A percentile compares a stretch with the other conserved stretches of the same genome.
Evolutionary conservation across 1,284 basidiomycete species (phyloP).

Genomic region (Microbotryum silenes-acaulis): DNA sequence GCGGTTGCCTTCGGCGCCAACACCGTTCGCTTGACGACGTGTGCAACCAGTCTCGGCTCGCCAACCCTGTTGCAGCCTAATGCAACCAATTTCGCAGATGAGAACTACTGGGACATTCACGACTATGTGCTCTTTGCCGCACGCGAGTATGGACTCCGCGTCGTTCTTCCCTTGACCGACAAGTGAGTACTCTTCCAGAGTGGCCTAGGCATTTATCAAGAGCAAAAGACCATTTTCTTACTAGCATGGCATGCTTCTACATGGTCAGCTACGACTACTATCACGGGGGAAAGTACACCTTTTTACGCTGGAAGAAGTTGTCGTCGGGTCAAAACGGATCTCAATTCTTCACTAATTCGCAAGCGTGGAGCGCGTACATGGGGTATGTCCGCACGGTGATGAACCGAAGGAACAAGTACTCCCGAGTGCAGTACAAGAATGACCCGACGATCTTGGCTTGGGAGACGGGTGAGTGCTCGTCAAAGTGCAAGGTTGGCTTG

Average conservation of each 20-base stretch:
- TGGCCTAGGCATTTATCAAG: too few relatives aligned
- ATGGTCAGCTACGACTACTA: not conserved
- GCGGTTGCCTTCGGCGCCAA: slow-evolving; percentile 2
- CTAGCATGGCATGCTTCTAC: not conserved
- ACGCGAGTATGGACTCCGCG: not conserved
- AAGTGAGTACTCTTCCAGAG: not conserved
- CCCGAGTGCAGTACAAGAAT: slow-evolving; percentile 19
- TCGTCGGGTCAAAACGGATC: not conserved
- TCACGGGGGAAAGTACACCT: not conserved
- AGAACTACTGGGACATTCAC: slow-evolving; percentile 10
- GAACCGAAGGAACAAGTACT: slow-evolving; percentile 21
- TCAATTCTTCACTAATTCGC: not conserved
- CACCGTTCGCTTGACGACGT: not conserved
- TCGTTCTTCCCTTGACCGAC: slow-evolving; percentile 2
- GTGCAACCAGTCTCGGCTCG: not conserved
- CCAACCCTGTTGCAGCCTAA: not conserved
- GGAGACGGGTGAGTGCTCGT: slow-evolving; percentile 21
- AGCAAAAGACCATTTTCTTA: not conserved
- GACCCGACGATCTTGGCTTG: slow-evolving; percentile 31
- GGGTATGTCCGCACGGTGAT: too few relatives aligned
- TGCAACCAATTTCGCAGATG: not conserved
- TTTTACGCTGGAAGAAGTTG: not conserved
- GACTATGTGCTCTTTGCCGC: slow-evolving; percentile 19
- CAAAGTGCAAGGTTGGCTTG: too few relatives aligned
- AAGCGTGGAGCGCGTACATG: too few relatives aligned